Conservation (phyloP, 495 filamentous ascomycete species). For the Aspergillus cavernicola region DNA sequence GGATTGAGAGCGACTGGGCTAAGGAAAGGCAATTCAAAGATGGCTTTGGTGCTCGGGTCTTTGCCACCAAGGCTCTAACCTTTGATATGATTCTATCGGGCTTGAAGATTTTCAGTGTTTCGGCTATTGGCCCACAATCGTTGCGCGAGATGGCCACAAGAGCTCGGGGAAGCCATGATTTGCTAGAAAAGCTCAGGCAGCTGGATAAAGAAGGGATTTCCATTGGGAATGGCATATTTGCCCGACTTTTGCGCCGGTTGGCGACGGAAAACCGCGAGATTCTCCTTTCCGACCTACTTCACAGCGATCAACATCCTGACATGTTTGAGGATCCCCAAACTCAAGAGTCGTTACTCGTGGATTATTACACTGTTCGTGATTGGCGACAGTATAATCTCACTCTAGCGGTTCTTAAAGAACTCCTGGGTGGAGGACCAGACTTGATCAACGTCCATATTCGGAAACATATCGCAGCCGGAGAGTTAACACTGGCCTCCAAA, state of each 20-base stretch:
- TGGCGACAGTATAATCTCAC: conserved; percentile 52
- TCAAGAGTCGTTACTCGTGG: conserved; percentile 54
- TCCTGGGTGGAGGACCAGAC: conserved; percentile 24
- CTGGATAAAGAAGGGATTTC: conserved; percentile 57
- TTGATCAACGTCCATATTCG: conserved; percentile 42
- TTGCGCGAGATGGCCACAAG: conserved; percentile 66
- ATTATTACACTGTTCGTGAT: conserved; percentile 47
- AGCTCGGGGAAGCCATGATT: conserved; percentile 47
- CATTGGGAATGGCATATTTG: conserved; percentile 55
- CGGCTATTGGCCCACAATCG: conserved; percentile 66
- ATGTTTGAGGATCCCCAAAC: conserved; percentile 58
- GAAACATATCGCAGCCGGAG: conserved; percentile 36
- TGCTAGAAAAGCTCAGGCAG: conserved; percentile 52
- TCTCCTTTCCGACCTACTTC: conserved; percentile 56
- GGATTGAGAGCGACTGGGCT: not conserved
- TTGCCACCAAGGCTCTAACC: conserved; percentile 65
- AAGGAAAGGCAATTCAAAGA: conserved; percentile 46
- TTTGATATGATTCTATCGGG: conserved; percentile 62
- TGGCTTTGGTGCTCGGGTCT: conserved; percentile 62
- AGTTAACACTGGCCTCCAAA: conserved; percentile 31
- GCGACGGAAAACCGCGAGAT: conserved; percentile 51
- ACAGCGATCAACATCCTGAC: conserved; percentile 73
- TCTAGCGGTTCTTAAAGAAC: conserved; percentile 43
- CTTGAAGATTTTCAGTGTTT: conserved; percentile 60
- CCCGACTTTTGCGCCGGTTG: conserved; percentile 54